These are phyloP conservation scores for Suillus alpinus DNA, from an alignment of 768 basidiomycete genomes.

Conservation along the genomic window DNA sequence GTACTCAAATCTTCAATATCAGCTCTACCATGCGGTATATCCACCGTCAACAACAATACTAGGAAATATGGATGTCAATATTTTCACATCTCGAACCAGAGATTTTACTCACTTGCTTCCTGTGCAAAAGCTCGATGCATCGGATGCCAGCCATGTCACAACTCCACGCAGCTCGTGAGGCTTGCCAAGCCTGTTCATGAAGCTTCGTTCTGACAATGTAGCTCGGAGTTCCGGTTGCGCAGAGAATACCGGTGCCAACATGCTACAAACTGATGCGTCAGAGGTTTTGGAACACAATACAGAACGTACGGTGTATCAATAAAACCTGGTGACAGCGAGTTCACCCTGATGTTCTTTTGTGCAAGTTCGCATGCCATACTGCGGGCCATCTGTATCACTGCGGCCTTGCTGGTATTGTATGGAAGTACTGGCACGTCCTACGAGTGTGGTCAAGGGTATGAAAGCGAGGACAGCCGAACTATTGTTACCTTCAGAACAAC, in stretches of 20 bases:
- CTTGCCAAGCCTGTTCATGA: constrained; percentile 60
- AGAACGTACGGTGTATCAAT: constrained; percentile 57
- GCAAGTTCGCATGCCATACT: constrained; percentile 76
- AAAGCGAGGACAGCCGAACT: not conserved
- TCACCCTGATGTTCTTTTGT: constrained; percentile 58
- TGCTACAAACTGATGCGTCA: constrained; percentile 32
- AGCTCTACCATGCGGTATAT: constrained; percentile 6
- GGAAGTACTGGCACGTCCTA: constrained; percentile 65
- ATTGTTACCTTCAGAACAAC: constrained; percentile 33
- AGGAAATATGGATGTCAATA: not conserved
- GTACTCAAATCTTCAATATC: not conserved
- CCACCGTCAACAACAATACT: constrained; percentile 11
- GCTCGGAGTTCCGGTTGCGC: constrained; percentile 51
- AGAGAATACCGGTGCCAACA: constrained; percentile 65
- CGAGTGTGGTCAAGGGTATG: not conserved
- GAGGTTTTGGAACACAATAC: constrained; percentile 1
- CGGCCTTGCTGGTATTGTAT: constrained; percentile 69
- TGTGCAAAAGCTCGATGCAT: constrained; percentile 68
- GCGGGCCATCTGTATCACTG: constrained; percentile 69
- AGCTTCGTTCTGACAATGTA: constrained; percentile 62
- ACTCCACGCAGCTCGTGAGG: constrained; percentile 67
- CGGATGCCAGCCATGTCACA: constrained; percentile 61
- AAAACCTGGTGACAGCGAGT: constrained; percentile 65
- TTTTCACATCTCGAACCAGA: not conserved
- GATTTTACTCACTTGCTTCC: constrained; percentile 66